phyloP scores from a whole-genome alignment of 2,329 filamentous ascomycete genomes.

The Nemania bipapillata region DNA sequence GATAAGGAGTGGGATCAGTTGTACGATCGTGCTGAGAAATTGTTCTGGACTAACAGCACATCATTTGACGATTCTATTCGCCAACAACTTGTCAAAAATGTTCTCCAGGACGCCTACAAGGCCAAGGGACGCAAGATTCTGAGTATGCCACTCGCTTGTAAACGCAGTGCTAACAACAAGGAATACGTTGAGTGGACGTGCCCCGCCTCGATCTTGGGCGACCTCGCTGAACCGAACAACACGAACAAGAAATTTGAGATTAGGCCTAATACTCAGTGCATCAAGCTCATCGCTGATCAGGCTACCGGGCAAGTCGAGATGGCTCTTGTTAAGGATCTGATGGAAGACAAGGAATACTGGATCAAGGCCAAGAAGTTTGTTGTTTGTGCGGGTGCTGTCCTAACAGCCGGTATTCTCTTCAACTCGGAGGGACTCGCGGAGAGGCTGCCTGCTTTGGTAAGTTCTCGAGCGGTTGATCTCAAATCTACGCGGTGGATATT shows the following conservation, averaged over 20 bases:
- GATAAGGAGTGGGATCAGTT: constrained; percentile 32
- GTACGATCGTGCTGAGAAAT: neutral
- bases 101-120: neutral
- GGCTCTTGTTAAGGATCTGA: constrained; percentile 26
- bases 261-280: constrained; percentile 1
- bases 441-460: neutral
- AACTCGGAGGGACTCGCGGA: neutral
- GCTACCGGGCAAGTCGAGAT: neutral
- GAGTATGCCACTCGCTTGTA: constrained; percentile 2
- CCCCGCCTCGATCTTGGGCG: constrained; percentile 29
- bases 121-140: neutral
- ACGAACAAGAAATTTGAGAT: neutral
- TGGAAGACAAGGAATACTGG: constrained; percentile 28
- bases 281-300: neutral
- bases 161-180: neutral
- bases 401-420: constrained; percentile 44
- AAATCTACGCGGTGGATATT: neutral
- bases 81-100: neutral
- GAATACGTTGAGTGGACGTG: constrained; percentile 16
- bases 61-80: neutral
- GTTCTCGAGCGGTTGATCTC: neutral
- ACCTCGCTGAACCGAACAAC: constrained; percentile 32
- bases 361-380: constrained; percentile 44
- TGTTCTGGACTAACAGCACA: neutral
- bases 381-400: constrained; percentile 44